Evolutionary conservation across 306 rosid genomes (phyloP), one percentile per base, ranked within the genome.

Genomic region (Citrullus mucosospermus): DNA sequence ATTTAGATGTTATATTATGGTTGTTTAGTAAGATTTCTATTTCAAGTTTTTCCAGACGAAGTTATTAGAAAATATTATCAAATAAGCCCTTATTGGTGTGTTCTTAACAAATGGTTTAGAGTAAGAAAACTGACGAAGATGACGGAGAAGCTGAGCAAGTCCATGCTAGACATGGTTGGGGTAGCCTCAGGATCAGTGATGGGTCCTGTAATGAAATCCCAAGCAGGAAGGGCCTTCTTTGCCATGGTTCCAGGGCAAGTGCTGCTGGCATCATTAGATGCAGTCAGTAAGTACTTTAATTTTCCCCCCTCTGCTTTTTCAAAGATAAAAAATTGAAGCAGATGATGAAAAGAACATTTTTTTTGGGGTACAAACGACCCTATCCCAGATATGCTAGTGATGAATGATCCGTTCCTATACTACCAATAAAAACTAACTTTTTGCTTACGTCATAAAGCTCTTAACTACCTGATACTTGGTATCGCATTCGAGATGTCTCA

Each of bases 171-270:
- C 79, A 94, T 97, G 43, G 94, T 90, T 71, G 97, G 97, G n/a
- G 78, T 90, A 30, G 95, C 86, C 6, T 87, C 95, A 38, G 92
- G 93, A 75, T 60, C 93, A 75, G 90, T 91, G 86, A 88, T 92
- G 86, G 83, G 17, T 16, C 97, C 99, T 20, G 78, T 88, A 68
- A 84, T 91, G 41, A 91, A 84, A 14, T 95, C 99, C 56, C 76
- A 92, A 58, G 83, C 96, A 53, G 99, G 99, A 80, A 88, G 90
- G 80, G 84, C 92, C 57, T 88, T 92, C 84, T 76, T 95, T n/a
- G 75, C 74, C 68, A 86, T 89, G 99, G 90, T 92, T 83, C 99
- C 97, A 8, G 99, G 97, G 75, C 88, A 95, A 84, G 90, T 91
- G 79, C 80, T 95, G 28, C 78, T 95, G 86, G 99, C 99, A 78